A percentile compares a stretch with the other conserved stretches of the same genome.
These are phyloP conservation scores for Tetrapisispora namnaoensis DNA, from an alignment of 805 yeast genomes.

Conservation along the genomic window DNA sequence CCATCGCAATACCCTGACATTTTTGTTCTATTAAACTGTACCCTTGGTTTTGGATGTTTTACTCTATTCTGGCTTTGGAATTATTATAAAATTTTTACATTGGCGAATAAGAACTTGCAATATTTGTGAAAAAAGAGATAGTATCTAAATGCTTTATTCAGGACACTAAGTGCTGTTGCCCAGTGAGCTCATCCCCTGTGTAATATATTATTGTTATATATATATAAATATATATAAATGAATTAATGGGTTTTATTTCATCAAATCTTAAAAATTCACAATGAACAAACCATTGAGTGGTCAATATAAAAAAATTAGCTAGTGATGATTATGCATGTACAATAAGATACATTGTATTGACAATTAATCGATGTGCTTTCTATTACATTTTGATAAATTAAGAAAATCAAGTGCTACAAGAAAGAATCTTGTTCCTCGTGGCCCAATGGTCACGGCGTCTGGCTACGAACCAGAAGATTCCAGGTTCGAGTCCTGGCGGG, in stretches of 20 bases:
- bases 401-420: too few relatives aligned
- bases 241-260: too few relatives aligned
- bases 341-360: too few relatives aligned
- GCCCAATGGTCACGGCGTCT: constrained; percentile 72
- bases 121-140: constrained; percentile 8
- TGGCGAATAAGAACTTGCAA: constrained; percentile 22
- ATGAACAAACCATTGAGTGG: too few relatives aligned
- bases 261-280: too few relatives aligned
- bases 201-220: background rate
- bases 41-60: constrained; percentile 70
- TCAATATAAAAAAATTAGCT: too few relatives aligned
- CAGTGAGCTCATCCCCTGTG: too few relatives aligned
- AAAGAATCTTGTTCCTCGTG: constrained; percentile 56
- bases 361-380: too few relatives aligned
- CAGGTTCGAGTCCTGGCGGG: constrained; percentile 51
- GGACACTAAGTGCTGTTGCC: too few relatives aligned
- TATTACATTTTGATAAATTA: too few relatives aligned
- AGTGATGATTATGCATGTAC: too few relatives aligned
- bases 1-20: constrained; percentile 68
- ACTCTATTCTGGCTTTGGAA: constrained; percentile 75
- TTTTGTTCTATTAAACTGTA: constrained; percentile 70
- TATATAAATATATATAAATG: background rate
- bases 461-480: constrained; percentile 52
- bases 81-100: constrained; percentile 40
- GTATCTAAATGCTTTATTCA: background rate